Evolutionary conservation across 2,329 filamentous ascomycete species (phyloP).

Genomic region (Penicillium sp.): DNA sequence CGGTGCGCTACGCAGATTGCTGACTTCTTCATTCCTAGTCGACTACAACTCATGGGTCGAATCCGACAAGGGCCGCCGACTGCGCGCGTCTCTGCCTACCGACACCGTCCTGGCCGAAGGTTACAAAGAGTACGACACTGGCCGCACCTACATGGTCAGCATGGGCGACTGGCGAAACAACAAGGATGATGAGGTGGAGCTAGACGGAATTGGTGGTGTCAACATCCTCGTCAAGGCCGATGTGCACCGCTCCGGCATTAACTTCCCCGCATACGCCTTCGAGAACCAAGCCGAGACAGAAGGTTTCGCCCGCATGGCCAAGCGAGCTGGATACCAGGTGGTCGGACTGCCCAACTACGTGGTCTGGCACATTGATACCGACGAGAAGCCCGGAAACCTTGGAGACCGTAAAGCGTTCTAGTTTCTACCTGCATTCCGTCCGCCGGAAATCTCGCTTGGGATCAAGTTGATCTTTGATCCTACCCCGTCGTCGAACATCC

Average conservation of each 20-base stretch:
- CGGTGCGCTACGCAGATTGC: slow-evolving; percentile 10
- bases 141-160: slow-evolving; percentile 80
- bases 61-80: slow-evolving; percentile 75
- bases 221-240: slow-evolving; percentile 98
- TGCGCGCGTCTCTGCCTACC: slow-evolving; percentile 71
- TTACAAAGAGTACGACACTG: slow-evolving; percentile 90
- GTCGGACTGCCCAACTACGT: slow-evolving; percentile 94
- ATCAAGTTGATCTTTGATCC: slow-evolving; percentile 24
- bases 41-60: slow-evolving; percentile 99
- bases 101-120: slow-evolving; percentile 87
- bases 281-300: slow-evolving; percentile 99
- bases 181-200: slow-evolving; percentile 85
- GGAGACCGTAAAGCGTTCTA: slow-evolving; percentile 42
- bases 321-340: slow-evolving; percentile 88
- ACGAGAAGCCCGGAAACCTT: slow-evolving; percentile 83
- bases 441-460: slow-evolving; percentile 10
- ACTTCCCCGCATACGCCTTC: slow-evolving; percentile 94
- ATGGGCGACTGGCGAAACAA: slow-evolving; percentile 92
- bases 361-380: slow-evolving; percentile 97
- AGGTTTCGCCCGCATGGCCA: slow-evolving; percentile 98
- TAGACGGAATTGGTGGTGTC: slow-evolving; percentile 95
- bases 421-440: slow-evolving; percentile 10
- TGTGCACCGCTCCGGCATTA: slow-evolving; percentile 94
- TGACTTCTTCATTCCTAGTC: slow-evolving; percentile 53
- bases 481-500: slow-evolving; percentile 19